phyloP scores from a whole-genome alignment of 2,329 filamentous ascomycete species.

The Penicillium fuscoglaucum region DNA sequence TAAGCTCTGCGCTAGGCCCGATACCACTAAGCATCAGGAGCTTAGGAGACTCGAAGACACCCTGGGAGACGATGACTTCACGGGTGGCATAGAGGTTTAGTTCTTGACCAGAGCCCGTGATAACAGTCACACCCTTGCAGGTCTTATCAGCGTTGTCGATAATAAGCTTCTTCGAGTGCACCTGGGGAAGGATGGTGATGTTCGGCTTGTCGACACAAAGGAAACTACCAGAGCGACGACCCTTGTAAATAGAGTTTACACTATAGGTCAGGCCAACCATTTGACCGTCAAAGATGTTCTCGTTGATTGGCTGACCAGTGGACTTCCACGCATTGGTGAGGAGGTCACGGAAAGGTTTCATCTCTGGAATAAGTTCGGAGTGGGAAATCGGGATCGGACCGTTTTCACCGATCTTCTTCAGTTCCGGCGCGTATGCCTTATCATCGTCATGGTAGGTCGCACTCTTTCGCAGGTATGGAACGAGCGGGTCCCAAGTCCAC shows the following conservation, averaged over 20 bases:
- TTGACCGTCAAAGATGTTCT: slow-evolving; percentile 58
- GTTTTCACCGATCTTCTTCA: slow-evolving; percentile 53
- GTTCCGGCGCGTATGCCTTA: slow-evolving; percentile 47
- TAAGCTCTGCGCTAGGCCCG: slow-evolving; percentile 46
- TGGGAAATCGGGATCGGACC: slow-evolving; percentile 59
- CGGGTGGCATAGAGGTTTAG: slow-evolving; percentile 50
- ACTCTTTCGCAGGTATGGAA: slow-evolving; percentile 57
- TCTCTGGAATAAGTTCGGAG: slow-evolving; percentile 56
- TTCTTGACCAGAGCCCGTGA: slow-evolving; percentile 44
- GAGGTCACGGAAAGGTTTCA: slow-evolving; percentile 49
- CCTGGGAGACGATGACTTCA: slow-evolving; percentile 52
- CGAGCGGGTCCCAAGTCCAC: slow-evolving; percentile 58
- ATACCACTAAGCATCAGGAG: slow-evolving; percentile 52
- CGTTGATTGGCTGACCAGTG: slow-evolving; percentile 52
- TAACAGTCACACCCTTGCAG: slow-evolving; percentile 51
- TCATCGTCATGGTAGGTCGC: slow-evolving; percentile 59
- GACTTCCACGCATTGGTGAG: slow-evolving; percentile 55
- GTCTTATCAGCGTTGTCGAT: slow-evolving; percentile 47
- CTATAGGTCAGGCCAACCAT: slow-evolving; percentile 57
- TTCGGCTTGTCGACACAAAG: slow-evolving; percentile 57
- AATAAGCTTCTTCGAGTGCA: slow-evolving; percentile 55
- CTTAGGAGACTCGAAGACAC: slow-evolving; percentile 55
- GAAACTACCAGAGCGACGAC: slow-evolving; percentile 55
- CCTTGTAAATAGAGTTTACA: slow-evolving; percentile 59
- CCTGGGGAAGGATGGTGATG: slow-evolving; percentile 52